Percentiles rank a stretch among this genome's conserved stretches.
phyloP scores from a whole-genome alignment of 2,329 filamentous ascomycete species.

The Zymoseptoria passerinii region DNA sequence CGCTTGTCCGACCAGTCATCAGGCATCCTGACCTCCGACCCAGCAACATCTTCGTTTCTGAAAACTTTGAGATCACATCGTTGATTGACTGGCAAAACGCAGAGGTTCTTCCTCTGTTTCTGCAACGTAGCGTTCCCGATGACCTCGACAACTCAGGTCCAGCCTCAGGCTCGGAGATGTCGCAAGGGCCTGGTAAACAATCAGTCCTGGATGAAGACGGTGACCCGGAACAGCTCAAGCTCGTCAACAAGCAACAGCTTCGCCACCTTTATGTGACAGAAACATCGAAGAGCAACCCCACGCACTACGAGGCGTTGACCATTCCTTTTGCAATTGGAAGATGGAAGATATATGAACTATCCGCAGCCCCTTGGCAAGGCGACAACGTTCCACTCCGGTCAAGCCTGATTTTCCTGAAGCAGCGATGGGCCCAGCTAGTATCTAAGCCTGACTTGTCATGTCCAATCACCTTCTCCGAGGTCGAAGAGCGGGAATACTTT shows the following conservation, averaged over 20 bases:
- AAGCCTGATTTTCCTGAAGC: conserved; percentile 14
- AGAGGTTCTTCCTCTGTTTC: conserved; percentile 31
- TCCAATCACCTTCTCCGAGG: conserved; percentile 12
- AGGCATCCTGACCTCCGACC: conserved; percentile 23
- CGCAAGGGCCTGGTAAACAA: not conserved
- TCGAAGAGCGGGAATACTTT: conserved; percentile 20
- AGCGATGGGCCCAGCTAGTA: conserved; percentile 11
- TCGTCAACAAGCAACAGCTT: conserved; percentile 8
- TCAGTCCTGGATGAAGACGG: not conserved
- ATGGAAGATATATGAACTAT: conserved; percentile 14
- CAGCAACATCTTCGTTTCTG: conserved; percentile 28
- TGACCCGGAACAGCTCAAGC: not conserved
- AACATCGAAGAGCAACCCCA: conserved; percentile 7
- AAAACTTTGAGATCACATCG: conserved; percentile 18
- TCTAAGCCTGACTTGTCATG: conserved; percentile 3
- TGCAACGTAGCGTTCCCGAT: conserved; percentile 33
- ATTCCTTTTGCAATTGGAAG: conserved; percentile 13
- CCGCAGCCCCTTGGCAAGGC: conserved; percentile 20
- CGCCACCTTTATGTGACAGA: conserved; percentile 14
- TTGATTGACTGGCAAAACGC: conserved; percentile 39
- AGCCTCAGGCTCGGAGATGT: not conserved
- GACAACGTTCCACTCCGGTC: conserved; percentile 19
- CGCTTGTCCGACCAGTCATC: conserved; percentile 12
- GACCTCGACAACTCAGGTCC: conserved; percentile 31
- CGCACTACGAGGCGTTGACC: conserved; percentile 17